Base-by-base conservation (phyloP, 768 basidiomycete genomes). In the Wakefieldia striispora region DNA sequence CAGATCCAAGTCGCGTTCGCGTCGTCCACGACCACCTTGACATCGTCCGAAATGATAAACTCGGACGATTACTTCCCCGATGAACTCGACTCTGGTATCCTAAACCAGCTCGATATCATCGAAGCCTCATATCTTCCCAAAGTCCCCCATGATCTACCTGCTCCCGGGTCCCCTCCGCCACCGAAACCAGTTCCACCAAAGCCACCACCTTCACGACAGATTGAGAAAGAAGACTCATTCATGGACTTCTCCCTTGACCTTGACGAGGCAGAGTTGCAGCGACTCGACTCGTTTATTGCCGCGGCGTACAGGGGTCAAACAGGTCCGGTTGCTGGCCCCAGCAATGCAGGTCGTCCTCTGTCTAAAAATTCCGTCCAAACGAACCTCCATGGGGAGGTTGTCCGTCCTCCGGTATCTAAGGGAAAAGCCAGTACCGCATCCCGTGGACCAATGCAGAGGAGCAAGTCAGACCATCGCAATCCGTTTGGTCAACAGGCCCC, bases 61-160 rank as follows among this genome's bases (percentile, higher is more conserved):
- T 88, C 86, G 31, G 88, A 88, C 70, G 83, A 76, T 36, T 88
- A 83, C 61, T 91, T 86, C 62, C 79, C 80, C 53, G 82, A 82
- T 53, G 84, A 85, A 4, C 57, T 86, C 34, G 78, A 89, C 66
- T 77, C 77, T 38, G 78, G 75, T 31, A 75, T 79, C 3, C 60
- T 89, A 7, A 68, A 76, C 33, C 75, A 86, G 59, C 74, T 91
- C 20, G 84, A 88, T 60, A 76, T 80, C 17, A 83, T 92, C 39
- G 88, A 91, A 69, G 82, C 85, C 10, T 75, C 79, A 14, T 75
- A 81, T 60, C 55, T 54, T 54, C 57, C 56, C 20, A 60, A 54
- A 57, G 40, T 23, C 39, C 37, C 44, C 40, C 46, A 50, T 43
- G 41, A 52, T 49, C 44, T 59, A 1, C 24, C 40, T 3, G 0